phyloP scores from a whole-genome alignment of 345 rosid genomes.

The Gossypium turneri region DNA sequence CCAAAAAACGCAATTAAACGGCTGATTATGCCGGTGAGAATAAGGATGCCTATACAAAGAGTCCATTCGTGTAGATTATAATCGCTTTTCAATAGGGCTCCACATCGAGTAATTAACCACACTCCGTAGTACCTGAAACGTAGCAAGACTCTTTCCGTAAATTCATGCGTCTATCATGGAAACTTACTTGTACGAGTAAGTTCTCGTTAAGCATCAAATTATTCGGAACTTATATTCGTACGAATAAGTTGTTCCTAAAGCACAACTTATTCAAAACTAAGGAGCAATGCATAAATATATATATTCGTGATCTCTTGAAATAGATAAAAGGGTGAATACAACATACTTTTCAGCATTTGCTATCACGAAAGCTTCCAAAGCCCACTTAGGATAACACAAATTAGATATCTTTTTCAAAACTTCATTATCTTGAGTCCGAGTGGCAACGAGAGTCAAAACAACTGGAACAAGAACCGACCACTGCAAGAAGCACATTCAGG shows the following conservation, averaged over 20 bases:
- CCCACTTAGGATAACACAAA: conserved; percentile 89
- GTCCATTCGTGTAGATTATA: conserved; percentile 57
- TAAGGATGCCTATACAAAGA: conserved; percentile 51
- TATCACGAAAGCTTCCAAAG: conserved; percentile 74
- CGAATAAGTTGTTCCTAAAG: no score
- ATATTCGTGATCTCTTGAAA: background rate
- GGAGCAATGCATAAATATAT: background rate
- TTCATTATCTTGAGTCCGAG: conserved; percentile 37
- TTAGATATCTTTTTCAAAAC: conserved; percentile 38
- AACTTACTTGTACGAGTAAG: background rate
- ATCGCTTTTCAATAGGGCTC: conserved; percentile 48
- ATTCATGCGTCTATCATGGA: background rate
- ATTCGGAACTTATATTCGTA: no score
- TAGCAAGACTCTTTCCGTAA: background rate
- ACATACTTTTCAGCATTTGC: conserved; percentile 73
- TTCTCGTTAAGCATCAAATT: no score
- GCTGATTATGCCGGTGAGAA: conserved; percentile 44
- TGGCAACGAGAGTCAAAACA: conserved; percentile 86
- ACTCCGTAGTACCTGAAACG: conserved; percentile 73
- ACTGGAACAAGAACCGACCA: conserved; percentile 97
- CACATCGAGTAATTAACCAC: conserved; percentile 87
- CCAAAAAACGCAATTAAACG: conserved; percentile 56
- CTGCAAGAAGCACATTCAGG: conserved; percentile 38
- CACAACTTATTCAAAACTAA: no score
- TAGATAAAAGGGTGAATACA: background rate